These are phyloP conservation scores for Mycena sanguinolenta DNA, from an alignment of 768 basidiomycete genomes.

Conservation along the genomic window DNA sequence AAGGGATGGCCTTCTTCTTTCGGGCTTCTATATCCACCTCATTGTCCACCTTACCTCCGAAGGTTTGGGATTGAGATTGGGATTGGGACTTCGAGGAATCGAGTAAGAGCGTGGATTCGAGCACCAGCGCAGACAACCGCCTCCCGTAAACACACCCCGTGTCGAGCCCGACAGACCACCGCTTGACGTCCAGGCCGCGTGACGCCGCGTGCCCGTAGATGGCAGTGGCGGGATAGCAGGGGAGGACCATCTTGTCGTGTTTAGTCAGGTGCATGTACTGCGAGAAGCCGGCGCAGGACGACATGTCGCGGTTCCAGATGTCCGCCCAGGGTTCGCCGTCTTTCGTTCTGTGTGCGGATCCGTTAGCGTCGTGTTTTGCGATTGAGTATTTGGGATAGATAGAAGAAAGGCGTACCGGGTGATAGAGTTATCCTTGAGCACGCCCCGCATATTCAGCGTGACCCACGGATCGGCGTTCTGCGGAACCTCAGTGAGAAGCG, in stretches of 20 bases:
- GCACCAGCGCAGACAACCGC: slow-evolving; percentile 20
- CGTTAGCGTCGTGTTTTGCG: background rate
- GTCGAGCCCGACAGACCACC: slow-evolving; percentile 90
- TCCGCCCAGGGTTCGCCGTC: slow-evolving; percentile 82
- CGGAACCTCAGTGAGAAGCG: slow-evolving; percentile 75
- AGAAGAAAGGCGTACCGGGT: slow-evolving; percentile 52
- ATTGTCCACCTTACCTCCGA: slow-evolving; percentile 27
- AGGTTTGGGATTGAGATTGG: no score
- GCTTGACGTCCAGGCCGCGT: slow-evolving; percentile 83
- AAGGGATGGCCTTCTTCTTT: slow-evolving; percentile 53
- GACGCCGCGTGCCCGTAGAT: slow-evolving; percentile 90
- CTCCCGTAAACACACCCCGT: slow-evolving; percentile 75
- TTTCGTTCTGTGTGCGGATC: slow-evolving; percentile 40
- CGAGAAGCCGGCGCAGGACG: slow-evolving; percentile 66
- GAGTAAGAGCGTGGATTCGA: slow-evolving; percentile 8
- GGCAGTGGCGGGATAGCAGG: slow-evolving; percentile 82
- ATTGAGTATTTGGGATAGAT: background rate
- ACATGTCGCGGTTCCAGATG: slow-evolving; percentile 79
- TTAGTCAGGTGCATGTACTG: slow-evolving; percentile 33
- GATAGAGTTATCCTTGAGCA: slow-evolving; percentile 58
- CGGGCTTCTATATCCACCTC: slow-evolving; percentile 36
- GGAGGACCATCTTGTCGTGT: slow-evolving; percentile 50
- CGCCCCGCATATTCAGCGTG: slow-evolving; percentile 77
- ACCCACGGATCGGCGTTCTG: slow-evolving; percentile 87
- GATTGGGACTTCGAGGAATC: slow-evolving; percentile 8